phyloP scores from a whole-genome alignment of 2,329 filamentous ascomycete species.

The Penicillium sp. region DNA sequence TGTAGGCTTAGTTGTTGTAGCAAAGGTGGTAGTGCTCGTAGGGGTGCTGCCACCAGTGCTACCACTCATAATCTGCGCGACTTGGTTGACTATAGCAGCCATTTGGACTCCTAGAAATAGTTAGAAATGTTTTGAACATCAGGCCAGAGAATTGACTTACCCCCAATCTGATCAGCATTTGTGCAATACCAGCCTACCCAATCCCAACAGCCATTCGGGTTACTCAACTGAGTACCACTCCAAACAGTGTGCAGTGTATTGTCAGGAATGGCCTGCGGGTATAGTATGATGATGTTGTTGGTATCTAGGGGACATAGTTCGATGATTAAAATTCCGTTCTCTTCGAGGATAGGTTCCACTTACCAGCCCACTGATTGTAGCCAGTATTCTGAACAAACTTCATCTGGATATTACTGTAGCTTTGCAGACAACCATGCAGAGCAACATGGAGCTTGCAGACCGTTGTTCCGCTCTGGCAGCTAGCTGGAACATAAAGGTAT shows the following conservation, averaged over 20 bases:
- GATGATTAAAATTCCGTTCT: neutral
- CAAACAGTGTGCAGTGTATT: conserved; percentile 14
- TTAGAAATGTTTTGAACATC: neutral
- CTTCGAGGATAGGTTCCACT: neutral
- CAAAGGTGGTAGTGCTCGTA: neutral
- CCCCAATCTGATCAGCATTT: conserved; percentile 22
- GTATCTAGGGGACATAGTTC: neutral
- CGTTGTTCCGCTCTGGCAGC: conserved; percentile 12
- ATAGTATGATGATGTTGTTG: conserved; percentile 5
- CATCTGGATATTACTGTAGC: conserved; percentile 13
- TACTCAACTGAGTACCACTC: conserved; percentile 15
- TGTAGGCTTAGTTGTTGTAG: conserved; percentile 3
- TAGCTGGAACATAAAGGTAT: conserved; percentile 22
- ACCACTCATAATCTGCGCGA: conserved; percentile 21
- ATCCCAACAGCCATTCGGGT: conserved; percentile 23
- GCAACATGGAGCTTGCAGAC: conserved; percentile 24
- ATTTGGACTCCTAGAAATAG: conserved; percentile 19
- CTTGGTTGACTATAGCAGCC: conserved; percentile 22
- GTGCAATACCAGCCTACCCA: conserved; percentile 22
- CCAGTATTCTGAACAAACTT: conserved; percentile 22
- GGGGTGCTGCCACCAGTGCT: conserved; percentile 1
- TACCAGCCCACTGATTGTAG: conserved; percentile 23
- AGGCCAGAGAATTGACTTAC: neutral
- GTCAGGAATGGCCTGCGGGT: conserved; percentile 9
- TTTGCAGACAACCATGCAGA: conserved; percentile 23